Evolutionary conservation across 345 rosid species (phyloP).

Genomic region (Moringa oleifera): DNA sequence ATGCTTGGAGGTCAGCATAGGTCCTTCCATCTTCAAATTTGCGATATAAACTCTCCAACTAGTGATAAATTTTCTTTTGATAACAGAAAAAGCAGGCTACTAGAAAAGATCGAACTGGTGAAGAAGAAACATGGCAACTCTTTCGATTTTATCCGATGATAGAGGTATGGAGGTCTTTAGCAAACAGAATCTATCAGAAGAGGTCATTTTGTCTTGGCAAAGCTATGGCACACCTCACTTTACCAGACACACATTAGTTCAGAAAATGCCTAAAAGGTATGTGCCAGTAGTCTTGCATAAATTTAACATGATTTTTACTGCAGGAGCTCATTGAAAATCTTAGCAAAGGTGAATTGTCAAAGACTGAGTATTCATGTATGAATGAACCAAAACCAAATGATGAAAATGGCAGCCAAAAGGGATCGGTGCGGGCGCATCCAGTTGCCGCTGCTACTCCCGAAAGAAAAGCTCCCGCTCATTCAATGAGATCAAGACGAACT

Average conservation of each 20-base stretch:
- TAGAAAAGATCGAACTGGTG: constrained; percentile 78
- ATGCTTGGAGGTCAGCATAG: background rate
- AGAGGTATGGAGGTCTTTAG: constrained; percentile 49
- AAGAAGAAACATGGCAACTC: constrained; percentile 89
- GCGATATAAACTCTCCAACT: constrained; percentile 3
- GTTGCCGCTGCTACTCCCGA: constrained; percentile 41
- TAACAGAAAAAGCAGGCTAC: constrained; percentile 70
- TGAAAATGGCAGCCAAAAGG: constrained; percentile 23
- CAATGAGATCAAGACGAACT: constrained; percentile 85
- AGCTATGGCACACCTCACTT: background rate
- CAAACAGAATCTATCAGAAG: background rate
- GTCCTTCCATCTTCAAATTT: constrained; percentile 4
- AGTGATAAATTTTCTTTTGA: constrained; percentile 15
- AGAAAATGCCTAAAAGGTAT: background rate
- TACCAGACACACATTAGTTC: background rate
- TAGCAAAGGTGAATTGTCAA: constrained; percentile 59
- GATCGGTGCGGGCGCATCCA: constrained; percentile 35
- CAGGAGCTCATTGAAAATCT: constrained; percentile 82
- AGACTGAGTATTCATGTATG: constrained; percentile 56
- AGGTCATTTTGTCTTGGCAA: background rate
- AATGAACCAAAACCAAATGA: constrained; percentile 32
- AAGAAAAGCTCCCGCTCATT: constrained; percentile 63
- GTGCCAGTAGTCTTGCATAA: background rate
- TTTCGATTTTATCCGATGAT: constrained; percentile 85
- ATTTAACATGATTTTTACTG: constrained; percentile 16